phyloP scores from a whole-genome alignment of 768 basidiomycete species.

The Psilocybe tampanensis region DNA sequence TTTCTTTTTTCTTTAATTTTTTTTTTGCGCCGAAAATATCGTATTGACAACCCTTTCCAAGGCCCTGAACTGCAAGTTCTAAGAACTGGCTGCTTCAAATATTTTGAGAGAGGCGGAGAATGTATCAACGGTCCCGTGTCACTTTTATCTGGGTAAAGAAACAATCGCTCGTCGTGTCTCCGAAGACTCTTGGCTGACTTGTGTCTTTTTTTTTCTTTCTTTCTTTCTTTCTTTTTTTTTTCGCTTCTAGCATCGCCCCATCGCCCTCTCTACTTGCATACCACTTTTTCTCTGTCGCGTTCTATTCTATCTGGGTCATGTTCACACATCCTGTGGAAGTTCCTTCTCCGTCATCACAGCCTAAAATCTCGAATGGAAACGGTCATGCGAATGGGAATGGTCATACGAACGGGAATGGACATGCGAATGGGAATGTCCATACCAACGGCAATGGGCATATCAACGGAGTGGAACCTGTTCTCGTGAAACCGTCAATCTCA shows the following conservation, averaged over 20 bases:
- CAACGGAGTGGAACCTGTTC: constrained; percentile 33
- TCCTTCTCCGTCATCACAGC: constrained; percentile 12
- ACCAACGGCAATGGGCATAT: constrained; percentile 19
- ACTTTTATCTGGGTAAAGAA: constrained; percentile 82
- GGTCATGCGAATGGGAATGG: constrained; percentile 18
- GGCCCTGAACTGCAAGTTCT: constrained; percentile 65
- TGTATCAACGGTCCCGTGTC: constrained; percentile 88
- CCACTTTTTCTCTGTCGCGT: constrained; percentile 95
- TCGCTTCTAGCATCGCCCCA: constrained; percentile 61
- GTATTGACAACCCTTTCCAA: constrained; percentile 24
- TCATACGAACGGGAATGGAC: constrained; percentile 9
- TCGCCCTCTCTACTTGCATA: constrained; percentile 80
- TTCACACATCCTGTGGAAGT: constrained; percentile 57
- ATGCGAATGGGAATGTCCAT: constrained; percentile 8
- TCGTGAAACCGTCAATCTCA: constrained; percentile 45
- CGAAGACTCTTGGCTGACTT: background rate
- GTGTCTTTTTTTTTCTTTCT: too few relatives aligned
- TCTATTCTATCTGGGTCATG: constrained; percentile 92
- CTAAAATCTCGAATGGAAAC: background rate
- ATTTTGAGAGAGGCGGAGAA: constrained; percentile 93
- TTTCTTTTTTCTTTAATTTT: constrained; percentile 15
- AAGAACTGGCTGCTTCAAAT: constrained; percentile 91
- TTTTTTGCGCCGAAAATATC: constrained; percentile 1
- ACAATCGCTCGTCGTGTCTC: background rate
- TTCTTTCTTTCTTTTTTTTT: too few relatives aligned